Conservation (phyloP, 2,329 filamentous ascomycete species). For the Helotiales sp. region DNA sequence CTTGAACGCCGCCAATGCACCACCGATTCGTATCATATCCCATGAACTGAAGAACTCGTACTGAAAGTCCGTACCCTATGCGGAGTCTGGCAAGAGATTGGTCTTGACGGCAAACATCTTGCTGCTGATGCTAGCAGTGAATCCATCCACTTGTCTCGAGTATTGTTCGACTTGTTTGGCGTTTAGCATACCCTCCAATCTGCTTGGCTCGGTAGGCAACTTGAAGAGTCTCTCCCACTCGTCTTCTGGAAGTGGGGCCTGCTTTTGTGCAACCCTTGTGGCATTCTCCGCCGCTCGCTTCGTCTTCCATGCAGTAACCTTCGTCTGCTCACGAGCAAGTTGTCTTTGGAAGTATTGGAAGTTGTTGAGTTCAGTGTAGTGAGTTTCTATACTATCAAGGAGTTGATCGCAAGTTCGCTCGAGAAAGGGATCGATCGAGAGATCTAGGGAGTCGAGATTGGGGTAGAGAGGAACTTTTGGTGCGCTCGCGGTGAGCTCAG, state of each 20-base stretch:
- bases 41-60: not conserved
- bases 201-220: slow-evolving; percentile 89
- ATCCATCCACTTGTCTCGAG: slow-evolving; percentile 93
- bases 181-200: slow-evolving; percentile 91
- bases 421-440: slow-evolving; percentile 94
- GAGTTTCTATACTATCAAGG: slow-evolving; percentile 93
- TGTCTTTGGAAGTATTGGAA: slow-evolving; percentile 97
- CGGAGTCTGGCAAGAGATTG: slow-evolving; percentile 55
- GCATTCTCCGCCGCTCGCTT: slow-evolving; percentile 98
- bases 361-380: slow-evolving; percentile 99
- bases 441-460: slow-evolving; percentile 81
- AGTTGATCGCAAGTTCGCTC: slow-evolving; percentile 98
- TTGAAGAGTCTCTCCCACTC: slow-evolving; percentile 99
- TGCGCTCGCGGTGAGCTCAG: slow-evolving; percentile 71
- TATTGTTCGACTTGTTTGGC: slow-evolving; percentile 97
- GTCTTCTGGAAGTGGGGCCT: slow-evolving; percentile 85
- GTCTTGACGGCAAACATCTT: slow-evolving; percentile 98
- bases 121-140: slow-evolving; percentile 84
- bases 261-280: slow-evolving; percentile 80
- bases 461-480: slow-evolving; percentile 70
- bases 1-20: slow-evolving; percentile 1
- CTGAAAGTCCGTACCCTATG: slow-evolving; percentile 1
- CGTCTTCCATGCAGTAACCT: slow-evolving; percentile 94
- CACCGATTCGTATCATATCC: not conserved
- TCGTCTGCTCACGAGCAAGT: slow-evolving; percentile 88